Base-by-base conservation (phyloP, 148 eudicot species). In the Heliosperma pusillum region DNA sequence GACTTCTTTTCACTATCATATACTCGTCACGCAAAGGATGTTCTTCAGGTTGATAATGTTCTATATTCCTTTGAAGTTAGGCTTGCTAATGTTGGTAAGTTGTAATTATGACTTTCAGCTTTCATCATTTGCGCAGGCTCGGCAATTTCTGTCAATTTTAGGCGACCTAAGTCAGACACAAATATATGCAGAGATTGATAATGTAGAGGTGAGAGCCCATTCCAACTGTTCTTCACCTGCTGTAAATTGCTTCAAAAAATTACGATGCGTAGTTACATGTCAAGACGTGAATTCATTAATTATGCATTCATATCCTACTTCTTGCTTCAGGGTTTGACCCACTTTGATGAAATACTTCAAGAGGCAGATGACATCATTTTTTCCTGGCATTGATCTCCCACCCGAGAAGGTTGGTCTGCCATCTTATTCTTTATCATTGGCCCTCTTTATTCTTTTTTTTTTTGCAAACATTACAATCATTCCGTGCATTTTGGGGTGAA, bases 331-430 rank as follows among this genome's bases (percentile, higher is more conserved):
- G 98, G 98, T 79, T 80, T 93, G 66, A 87, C 88, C 22, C 97
- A 93, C 84, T 93, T 93, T 80, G 97, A 93, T 80, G 98, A 93
- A 80, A 93, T 93, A 64, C 88, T 93, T 52, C 86, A 88, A 83
- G 97, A 89, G 82, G 97, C 97, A 65, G 98, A 93, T 87, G 98
- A 97, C 29, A 91, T 93, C 76, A 93, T 93, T 69, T 93, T 93
- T 77, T 93, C 98, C 91, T 93, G 86, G 98, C 25, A 91, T 93
- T 55, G 98, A 93, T 89, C 98, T 91, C 45, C 93, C 98, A 74
- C 94, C 97, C 2, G 95, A 93, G 83, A 93, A 93, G 98, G 98
- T 93, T 76, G 58, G 80, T 21, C 62, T 17, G 21, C 77, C 26
- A 65, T 52, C 56, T 72, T 29, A 53, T 53, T 52, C 56, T 72